phyloP scores from a whole-genome alignment of 768 basidiomycete species.

The Boletus tylopilopsis region DNA sequence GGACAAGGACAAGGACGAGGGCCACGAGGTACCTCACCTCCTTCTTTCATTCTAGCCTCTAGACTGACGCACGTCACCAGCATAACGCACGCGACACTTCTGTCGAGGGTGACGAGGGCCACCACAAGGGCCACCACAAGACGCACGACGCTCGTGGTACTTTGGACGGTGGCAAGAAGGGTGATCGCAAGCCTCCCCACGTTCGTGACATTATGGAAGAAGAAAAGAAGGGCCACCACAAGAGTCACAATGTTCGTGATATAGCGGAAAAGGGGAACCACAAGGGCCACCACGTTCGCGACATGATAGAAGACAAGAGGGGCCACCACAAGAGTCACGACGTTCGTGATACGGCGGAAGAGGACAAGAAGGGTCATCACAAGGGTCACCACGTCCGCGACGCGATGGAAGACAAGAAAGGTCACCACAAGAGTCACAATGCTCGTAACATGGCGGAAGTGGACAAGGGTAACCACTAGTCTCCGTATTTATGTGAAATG shows the following conservation, averaged over 20 bases:
- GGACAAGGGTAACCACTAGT: too few species aligned
- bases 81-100: background rate
- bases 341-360: background rate
- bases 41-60: too few species aligned
- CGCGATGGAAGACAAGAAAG: too few species aligned
- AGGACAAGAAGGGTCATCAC: too few species aligned
- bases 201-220: background rate
- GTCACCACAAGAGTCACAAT: too few species aligned
- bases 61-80: too few species aligned
- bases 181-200: background rate
- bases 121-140: background rate
- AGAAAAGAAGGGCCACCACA: background rate
- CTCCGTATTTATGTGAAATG: too few species aligned
- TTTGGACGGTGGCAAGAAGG: too few species aligned
- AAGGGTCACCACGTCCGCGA: too few species aligned
- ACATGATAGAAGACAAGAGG: background rate
- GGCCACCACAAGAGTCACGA: background rate
- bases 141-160: background rate
- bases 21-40: too few species aligned
- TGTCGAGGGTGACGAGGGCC: background rate
- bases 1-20: too few species aligned
- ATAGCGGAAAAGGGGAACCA: background rate
- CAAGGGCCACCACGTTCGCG: background rate
- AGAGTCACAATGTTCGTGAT: background rate
- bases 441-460: background rate